Conservation (phyloP, 2,329 filamentous ascomycete genomes). For the Rhynchosporium secalis region DNA sequence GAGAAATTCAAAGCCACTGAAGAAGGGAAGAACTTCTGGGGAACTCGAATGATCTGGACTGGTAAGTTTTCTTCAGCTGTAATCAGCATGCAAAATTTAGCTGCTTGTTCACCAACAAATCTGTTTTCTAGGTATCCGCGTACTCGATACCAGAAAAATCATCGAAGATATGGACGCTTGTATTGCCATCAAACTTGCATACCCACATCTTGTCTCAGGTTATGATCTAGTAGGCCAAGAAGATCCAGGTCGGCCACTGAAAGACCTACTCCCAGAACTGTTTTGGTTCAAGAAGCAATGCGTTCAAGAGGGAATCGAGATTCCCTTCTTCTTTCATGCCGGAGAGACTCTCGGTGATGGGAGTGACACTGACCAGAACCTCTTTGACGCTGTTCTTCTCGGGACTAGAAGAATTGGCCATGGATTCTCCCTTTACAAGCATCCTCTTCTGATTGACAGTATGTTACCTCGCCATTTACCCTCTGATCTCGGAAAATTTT, state of each 20-base stretch:
- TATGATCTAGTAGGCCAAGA: slow-evolving; percentile 92
- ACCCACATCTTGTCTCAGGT: slow-evolving; percentile 77
- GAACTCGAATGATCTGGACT: slow-evolving; percentile 82
- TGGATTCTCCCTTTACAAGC: slow-evolving; percentile 85
- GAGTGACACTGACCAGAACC: slow-evolving; percentile 72
- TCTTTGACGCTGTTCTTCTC: slow-evolving; percentile 86
- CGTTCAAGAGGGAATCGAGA: slow-evolving; percentile 70
- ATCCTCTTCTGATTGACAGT: slow-evolving; percentile 79
- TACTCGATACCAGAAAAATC: slow-evolving; percentile 62
- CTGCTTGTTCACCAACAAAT: background rate
- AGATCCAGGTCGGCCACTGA: slow-evolving; percentile 72
- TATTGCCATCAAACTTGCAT: slow-evolving; percentile 76
- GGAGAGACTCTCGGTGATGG: slow-evolving; percentile 85
- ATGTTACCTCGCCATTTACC: background rate
- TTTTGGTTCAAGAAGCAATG: slow-evolving; percentile 95
- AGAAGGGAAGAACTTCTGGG: slow-evolving; percentile 78
- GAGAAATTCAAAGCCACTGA: slow-evolving; percentile 70
- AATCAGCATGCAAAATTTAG: background rate
- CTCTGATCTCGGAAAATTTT: no score
- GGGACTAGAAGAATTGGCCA: slow-evolving; percentile 89
- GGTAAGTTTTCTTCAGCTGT: slow-evolving; percentile 39
- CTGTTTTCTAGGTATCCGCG: slow-evolving; percentile 49
- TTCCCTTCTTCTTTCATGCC: slow-evolving; percentile 93
- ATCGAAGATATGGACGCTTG: slow-evolving; percentile 84
- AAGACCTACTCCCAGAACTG: slow-evolving; percentile 76